Percentiles rank a stretch among this genome's conserved stretches.
Evolutionary conservation across 2,329 filamentous ascomycete genomes (phyloP).

Genomic region (Aspergillus phoenicis): DNA sequence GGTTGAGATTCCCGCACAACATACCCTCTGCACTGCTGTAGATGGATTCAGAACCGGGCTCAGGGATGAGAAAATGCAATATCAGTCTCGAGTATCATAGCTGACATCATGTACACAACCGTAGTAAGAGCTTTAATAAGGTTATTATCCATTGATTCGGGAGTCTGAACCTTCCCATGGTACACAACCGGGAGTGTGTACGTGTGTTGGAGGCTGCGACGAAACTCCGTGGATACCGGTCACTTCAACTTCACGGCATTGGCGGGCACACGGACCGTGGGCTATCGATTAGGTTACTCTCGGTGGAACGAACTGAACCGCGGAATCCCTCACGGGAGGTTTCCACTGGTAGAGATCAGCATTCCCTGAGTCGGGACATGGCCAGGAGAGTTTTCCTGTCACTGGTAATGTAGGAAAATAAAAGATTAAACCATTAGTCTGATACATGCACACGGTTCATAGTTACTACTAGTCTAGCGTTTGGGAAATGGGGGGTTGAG

Average conservation of each 20-base stretch:
- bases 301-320: constrained; percentile 24
- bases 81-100: constrained; percentile 10
- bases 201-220: constrained; percentile 5
- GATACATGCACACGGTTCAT: background rate
- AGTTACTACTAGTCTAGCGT: too few species aligned
- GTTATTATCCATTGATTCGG: background rate
- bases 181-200: constrained; percentile 5
- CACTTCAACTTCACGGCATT: constrained; percentile 4
- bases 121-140: background rate
- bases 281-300: constrained; percentile 20
- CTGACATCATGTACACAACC: constrained; percentile 18
- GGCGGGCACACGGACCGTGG: constrained; percentile 13
- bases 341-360: constrained; percentile 21
- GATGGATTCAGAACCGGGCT: constrained; percentile 10
- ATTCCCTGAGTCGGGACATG: constrained; percentile 8
- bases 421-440: background rate
- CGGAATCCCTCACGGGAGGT: constrained; percentile 24
- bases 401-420: background rate
- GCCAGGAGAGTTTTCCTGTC: background rate
- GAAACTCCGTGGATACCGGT: constrained; percentile 5
- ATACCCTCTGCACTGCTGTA: background rate
- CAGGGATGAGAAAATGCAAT: background rate
- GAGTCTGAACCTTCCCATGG: constrained; percentile 3
- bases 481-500: background rate
- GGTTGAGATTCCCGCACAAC: background rate